These are phyloP conservation scores for Setaria italica DNA, from an alignment of 202 grass and related monocot species.

Conservation along the genomic window DNA sequence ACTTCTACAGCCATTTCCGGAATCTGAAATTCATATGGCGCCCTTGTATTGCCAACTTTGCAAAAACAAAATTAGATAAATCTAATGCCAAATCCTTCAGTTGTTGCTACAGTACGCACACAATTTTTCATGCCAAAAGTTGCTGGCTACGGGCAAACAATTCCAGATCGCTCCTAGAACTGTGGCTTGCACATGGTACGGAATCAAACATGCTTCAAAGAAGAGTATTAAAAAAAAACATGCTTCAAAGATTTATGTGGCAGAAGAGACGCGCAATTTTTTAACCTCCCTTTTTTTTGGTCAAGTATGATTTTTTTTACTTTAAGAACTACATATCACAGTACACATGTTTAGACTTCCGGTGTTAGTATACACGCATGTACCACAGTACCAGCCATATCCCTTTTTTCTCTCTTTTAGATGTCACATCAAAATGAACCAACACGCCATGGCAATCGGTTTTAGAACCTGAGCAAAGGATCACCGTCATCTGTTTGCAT, in stretches of 20 bases:
- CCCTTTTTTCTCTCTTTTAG: neutral
- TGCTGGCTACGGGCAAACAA: neutral
- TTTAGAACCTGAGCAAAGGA: constrained; percentile 10
- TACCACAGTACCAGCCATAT: constrained; percentile 25
- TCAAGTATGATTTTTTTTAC: constrained; percentile 35
- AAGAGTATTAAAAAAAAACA: neutral
- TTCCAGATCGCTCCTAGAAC: neutral
- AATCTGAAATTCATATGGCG: neutral
- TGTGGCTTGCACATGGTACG: neutral
- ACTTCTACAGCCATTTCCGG: neutral
- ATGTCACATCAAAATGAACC: constrained; percentile 46
- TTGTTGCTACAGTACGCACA: neutral
- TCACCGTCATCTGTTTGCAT: neutral
- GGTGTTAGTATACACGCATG: constrained; percentile 40
- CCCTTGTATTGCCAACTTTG: neutral
- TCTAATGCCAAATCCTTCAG: neutral
- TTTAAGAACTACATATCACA: constrained; percentile 19
- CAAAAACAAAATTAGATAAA: neutral
- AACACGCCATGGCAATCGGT: constrained; percentile 3
- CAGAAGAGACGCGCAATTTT: neutral
- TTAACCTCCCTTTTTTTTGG: neutral
- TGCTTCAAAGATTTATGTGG: neutral
- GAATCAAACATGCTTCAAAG: neutral
- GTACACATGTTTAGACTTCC: constrained; percentile 23
- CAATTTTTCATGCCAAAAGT: neutral